Base-by-base conservation (phyloP, 192 early-diverging fungal species). In the Coemansia sp. region DNA sequence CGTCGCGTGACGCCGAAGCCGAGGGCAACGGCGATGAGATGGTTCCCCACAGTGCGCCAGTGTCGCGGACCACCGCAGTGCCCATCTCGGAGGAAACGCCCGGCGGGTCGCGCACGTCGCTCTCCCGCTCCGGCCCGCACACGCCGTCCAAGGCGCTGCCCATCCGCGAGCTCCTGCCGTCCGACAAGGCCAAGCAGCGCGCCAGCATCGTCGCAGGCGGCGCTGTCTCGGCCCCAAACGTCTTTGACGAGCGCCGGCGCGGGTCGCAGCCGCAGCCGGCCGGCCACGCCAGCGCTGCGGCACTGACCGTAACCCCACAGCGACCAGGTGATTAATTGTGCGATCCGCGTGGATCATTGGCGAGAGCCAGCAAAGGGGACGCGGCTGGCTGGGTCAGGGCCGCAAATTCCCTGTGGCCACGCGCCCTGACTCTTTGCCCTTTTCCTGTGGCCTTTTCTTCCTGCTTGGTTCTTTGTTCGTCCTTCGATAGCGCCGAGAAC, bases 81-180 rank as follows among this genome's bases (percentile, higher is more conserved):
- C 51, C 36, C 31, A n/a, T 51, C 8, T 51, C 58, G 6, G 35
- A 47, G 5, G 14, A 12, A n/a, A 14, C 16, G 12, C 10, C 40
- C 26, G 40, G 30, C 5, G 32, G 31, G 13, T 73, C 63, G 18
- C 53, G 63, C 5, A 41, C 57, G 13, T 65, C 63, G 36, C 44
- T 62, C 49, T 41, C 69, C n/a, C 53, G 42, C 31, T 37, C 34
- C 0, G 67, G 67, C 31, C 47, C 45, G 26, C 57, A 54, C 28
- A 51, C 58, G 48, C 38, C 62, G 40, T 73, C 63, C 22, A 73
- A 73, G 54, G 40, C 63, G 8, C 38, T 73, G 51, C 69, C 69
- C 0, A 73, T 73, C 45, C 65, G 62, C 51, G 69, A 73, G 63
- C 69, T 73, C 7, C 41, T 73, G 45, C 58, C 69, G 37, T 48